A percentile compares a stretch with the other conserved stretches of the same genome.
These are phyloP conservation scores for Kodamaea fukazawae DNA, from an alignment of 805 yeast species.

Conservation along the genomic window DNA sequence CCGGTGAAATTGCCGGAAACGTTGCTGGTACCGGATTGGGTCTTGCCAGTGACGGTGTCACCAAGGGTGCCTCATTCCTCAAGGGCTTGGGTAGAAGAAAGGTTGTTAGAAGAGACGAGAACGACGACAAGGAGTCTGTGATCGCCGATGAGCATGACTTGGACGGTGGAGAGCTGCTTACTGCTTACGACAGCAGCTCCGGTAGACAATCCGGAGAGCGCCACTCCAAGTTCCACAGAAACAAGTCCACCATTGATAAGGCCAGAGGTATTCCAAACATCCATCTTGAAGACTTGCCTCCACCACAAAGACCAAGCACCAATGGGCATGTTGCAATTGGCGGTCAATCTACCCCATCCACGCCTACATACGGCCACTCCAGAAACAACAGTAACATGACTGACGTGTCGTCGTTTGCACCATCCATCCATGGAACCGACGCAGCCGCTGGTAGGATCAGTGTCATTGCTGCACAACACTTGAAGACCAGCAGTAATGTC, in stretches of 20 bases:
- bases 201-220: conserved; percentile 6
- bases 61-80: conserved; percentile 45
- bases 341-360: conserved; percentile 3
- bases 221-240: conserved; percentile 11
- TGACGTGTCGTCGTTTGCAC: conserved; percentile 34
- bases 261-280: conserved; percentile 31
- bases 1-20: conserved; percentile 39
- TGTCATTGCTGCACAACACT: conserved; percentile 47
- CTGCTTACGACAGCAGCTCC: conserved; percentile 1
- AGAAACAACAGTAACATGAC: conserved; percentile 25
- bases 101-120: conserved; percentile 9
- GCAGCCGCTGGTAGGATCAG: conserved; percentile 55
- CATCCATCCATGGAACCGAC: conserved; percentile 31
- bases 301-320: conserved; percentile 36
- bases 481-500: conserved; percentile 30
- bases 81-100: conserved; percentile 29
- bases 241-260: conserved; percentile 1
- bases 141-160: conserved; percentile 12
- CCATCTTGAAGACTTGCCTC: conserved; percentile 31
- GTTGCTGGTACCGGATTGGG: conserved; percentile 49
- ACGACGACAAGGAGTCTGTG: conserved; percentile 13
- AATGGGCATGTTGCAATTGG: conserved; percentile 14
- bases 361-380: conserved; percentile 14
- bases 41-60: conserved; percentile 44
- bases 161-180: conserved; percentile 11